These are phyloP conservation scores for Arabidopsis hybrid DNA, from an alignment of 441 rosid species.

Conservation along the genomic window DNA sequence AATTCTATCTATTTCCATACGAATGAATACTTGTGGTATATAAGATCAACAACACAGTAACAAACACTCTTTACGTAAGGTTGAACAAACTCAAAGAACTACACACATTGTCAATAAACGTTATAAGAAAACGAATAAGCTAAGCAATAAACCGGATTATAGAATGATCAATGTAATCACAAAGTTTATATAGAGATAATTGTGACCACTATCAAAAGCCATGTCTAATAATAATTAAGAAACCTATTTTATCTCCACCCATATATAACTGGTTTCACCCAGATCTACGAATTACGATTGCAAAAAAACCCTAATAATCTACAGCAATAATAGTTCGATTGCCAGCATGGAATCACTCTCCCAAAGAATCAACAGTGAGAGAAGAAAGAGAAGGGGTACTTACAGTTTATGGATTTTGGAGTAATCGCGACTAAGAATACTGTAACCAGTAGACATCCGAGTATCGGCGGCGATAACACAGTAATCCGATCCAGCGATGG, in stretches of 20 bases:
- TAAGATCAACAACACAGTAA: slow-evolving; percentile 8
- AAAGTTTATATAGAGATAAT: not conserved
- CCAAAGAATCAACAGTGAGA: not conserved
- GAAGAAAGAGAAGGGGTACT: slow-evolving; percentile 5
- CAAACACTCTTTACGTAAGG: not conserved
- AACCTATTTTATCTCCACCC: not conserved
- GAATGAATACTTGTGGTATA: not conserved
- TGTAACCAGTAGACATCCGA: slow-evolving; percentile 93
- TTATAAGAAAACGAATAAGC: not conserved
- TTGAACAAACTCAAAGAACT: not conserved
- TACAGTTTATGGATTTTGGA: slow-evolving; percentile 89
- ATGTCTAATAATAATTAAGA: not conserved
- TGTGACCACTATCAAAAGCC: not conserved
- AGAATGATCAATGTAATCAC: slow-evolving; percentile 2
- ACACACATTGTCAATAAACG: not conserved
- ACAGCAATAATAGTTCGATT: no score
- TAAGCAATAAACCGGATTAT: not conserved
- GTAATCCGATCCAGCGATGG: slow-evolving; percentile 94
- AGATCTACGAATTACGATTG: slow-evolving; percentile 27
- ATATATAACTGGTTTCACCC: not conserved
- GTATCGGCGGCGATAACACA: slow-evolving; percentile 97
- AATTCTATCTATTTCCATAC: not conserved
- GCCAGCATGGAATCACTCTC: not conserved
- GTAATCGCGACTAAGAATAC: slow-evolving; percentile 90
- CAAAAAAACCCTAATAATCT: slow-evolving; percentile 26